Percentiles rank a stretch among this genome's conserved stretches.
These are phyloP conservation scores for Kodamaea arcana DNA, from an alignment of 1,139 yeast species.

Conservation along the genomic window DNA sequence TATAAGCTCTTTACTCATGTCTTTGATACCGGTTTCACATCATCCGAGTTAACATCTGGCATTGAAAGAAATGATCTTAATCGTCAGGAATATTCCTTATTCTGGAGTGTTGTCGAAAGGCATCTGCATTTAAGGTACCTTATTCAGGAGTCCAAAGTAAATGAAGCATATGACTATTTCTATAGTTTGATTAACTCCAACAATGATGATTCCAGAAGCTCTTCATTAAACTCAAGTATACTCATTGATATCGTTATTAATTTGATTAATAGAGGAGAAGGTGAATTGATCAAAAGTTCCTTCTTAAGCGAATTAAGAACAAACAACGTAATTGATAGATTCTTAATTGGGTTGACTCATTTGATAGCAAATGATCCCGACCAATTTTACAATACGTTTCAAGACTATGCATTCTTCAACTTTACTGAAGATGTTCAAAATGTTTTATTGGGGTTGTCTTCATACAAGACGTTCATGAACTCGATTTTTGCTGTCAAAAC, in stretches of 20 bases:
- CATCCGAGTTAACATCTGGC: slow-evolving; percentile 4
- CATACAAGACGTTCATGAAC: slow-evolving; percentile 18
- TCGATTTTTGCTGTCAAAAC: slow-evolving; percentile 14
- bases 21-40: slow-evolving; percentile 25
- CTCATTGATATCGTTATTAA: slow-evolving; percentile 30
- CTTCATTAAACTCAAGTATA: slow-evolving; percentile 15
- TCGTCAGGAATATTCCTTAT: slow-evolving; percentile 22
- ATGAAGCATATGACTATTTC: slow-evolving; percentile 27
- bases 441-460: slow-evolving; percentile 14
- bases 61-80: slow-evolving; percentile 12
- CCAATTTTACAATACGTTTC: slow-evolving; percentile 22
- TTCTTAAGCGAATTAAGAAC: slow-evolving; percentile 21
- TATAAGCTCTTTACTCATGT: slow-evolving; percentile 23
- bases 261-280: slow-evolving; percentile 28
- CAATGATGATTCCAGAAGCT: no score
- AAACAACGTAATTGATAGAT: slow-evolving; percentile 18
- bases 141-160: slow-evolving; percentile 18
- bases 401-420: slow-evolving; percentile 14
- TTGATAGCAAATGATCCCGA: slow-evolving; percentile 27
- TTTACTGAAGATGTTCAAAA: slow-evolving; percentile 8
- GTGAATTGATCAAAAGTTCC: slow-evolving; percentile 16
- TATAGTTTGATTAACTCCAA: slow-evolving; percentile 13
- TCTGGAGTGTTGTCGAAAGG: slow-evolving; percentile 25
- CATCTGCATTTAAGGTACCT: slow-evolving; percentile 18
- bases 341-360: slow-evolving; percentile 34